Evolutionary conservation across 129 eudicot genomes (phyloP), one percentile per base, ranked within the genome.

Genomic region (Chrysanthemum lavandulifolium): DNA sequence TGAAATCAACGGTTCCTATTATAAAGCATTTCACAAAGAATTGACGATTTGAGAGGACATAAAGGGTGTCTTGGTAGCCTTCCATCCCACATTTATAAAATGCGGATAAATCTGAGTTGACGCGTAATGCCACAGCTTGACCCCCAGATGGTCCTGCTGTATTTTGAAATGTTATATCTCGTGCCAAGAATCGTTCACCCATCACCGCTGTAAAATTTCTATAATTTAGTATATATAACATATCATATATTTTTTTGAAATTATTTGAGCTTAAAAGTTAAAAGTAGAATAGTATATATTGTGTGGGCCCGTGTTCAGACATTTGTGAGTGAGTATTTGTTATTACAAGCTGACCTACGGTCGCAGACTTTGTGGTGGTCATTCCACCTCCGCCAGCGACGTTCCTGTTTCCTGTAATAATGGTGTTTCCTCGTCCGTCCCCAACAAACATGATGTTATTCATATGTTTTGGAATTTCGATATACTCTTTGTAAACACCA

Each of bases 121-220:
- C 84, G n/a, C 86, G 88, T 9, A 88, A 82, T 10, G 95, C 95
- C 79, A 88, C 95, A 0, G 95, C 95, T 48, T 88, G 90, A 75
- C 73, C 72, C 67, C 85, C 87, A 16, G 84, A 77, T 3, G 87
- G 77, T 5, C 88, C 92, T 2, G 88, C 91, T 58, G 86, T 71
- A 66, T 87, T 87, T 52, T 84, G 76, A 49, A 87, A 73, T 21
- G 85, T 77, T 1, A 88, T 69, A 61, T 85, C 91, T 71, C 81
- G 86, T 29, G 77, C 76, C 54, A 80, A 80, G 69, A 88, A 82
- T 70, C 83, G 80, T 25, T 73, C 81, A 2, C 87, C 88, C 6
- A 80, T 60, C 1, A 81, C 95, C 43, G 81, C 95, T 88, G 83
- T 75, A 31, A 36, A 40, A 40, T 40, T 40, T 40, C 10, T 40